Evolutionary conservation across 306 rosid species (phyloP).

Genomic region (Cucurbita argyrosperma): DNA sequence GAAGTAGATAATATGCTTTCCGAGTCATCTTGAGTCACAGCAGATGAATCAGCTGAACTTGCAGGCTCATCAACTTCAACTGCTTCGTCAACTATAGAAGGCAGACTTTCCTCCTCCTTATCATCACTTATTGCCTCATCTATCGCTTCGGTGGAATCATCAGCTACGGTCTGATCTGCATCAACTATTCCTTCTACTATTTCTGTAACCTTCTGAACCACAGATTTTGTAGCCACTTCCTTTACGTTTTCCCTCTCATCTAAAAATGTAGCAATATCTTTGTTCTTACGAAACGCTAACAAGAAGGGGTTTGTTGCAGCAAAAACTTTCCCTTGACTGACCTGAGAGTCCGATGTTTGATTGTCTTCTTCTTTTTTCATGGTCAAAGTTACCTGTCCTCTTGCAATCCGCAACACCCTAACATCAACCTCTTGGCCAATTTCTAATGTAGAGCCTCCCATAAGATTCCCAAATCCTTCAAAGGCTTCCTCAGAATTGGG

Average conservation of each 20-base stretch:
- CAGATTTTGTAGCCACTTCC: constrained; percentile 21
- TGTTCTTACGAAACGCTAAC: constrained; percentile 78
- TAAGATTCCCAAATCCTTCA: constrained; percentile 51
- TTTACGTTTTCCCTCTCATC: constrained; percentile 54
- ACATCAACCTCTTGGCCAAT: constrained; percentile 73
- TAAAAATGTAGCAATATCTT: constrained; percentile 71
- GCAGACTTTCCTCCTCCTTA: constrained; percentile 12
- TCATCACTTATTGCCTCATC: constrained; percentile 17
- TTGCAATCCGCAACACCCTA: constrained; percentile 61
- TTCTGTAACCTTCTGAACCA: constrained; percentile 22
- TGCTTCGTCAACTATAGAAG: constrained; percentile 20
- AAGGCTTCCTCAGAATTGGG: constrained; percentile 63
- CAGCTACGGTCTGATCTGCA: constrained; percentile 18
- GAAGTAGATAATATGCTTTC: constrained; percentile 17
- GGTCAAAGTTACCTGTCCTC: constrained; percentile 83
- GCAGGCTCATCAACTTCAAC: constrained; percentile 21
- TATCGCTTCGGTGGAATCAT: constrained; percentile 20
- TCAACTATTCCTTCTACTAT: constrained; percentile 25
- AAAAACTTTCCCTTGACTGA: constrained; percentile 40
- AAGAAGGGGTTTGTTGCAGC: constrained; percentile 75
- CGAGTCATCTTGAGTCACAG: constrained; percentile 3
- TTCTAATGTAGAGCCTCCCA: constrained; percentile 67
- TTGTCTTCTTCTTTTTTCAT: constrained; percentile 80
- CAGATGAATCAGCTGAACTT: constrained; percentile 19
- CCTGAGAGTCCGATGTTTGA: constrained; percentile 17